Percentiles rank a stretch among this genome's conserved stretches.
phyloP scores from a whole-genome alignment of 2,329 filamentous ascomycete species.

The Stagonosporopsis cucurbitacearum region DNA sequence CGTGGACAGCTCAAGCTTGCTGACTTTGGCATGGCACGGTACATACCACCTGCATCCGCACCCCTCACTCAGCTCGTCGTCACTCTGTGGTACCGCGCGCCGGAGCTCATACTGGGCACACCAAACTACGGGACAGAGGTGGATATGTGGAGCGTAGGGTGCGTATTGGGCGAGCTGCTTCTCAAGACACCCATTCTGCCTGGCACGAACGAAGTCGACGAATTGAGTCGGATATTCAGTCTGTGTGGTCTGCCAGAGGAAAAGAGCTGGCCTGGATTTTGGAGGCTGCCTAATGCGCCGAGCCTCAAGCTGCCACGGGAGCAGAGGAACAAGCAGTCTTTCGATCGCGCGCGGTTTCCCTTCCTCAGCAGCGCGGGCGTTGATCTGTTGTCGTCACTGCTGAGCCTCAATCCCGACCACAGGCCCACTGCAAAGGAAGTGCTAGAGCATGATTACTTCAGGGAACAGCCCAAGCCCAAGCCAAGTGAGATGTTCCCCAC shows the following conservation, averaged over 20 bases:
- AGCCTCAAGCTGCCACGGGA: constrained; percentile 68
- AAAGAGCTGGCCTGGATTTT: constrained; percentile 84
- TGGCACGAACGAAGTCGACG: constrained; percentile 90
- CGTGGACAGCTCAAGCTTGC: constrained; percentile 93
- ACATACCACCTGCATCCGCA: constrained; percentile 73
- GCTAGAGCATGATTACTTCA: constrained; percentile 83
- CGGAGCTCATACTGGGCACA: constrained; percentile 85
- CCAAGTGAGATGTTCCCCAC: constrained; percentile 93
- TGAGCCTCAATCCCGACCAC: constrained; percentile 75
- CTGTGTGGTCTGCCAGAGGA: constrained; percentile 87
- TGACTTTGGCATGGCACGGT: constrained; percentile 97
- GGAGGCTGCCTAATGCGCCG: constrained; percentile 84
- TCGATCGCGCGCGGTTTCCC: constrained; percentile 80
- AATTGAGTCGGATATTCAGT: constrained; percentile 80
- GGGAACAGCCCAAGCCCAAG: constrained; percentile 88
- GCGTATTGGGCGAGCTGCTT: constrained; percentile 92
- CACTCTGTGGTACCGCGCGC: constrained; percentile 94
- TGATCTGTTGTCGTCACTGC: constrained; percentile 69
- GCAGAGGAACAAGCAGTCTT: constrained; percentile 51
- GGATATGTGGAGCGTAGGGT: constrained; percentile 96
- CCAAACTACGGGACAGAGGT: constrained; percentile 76
- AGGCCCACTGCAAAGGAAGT: constrained; percentile 77
- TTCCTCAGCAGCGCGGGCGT: constrained; percentile 78
- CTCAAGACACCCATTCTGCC: constrained; percentile 82
- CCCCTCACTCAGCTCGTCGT: constrained; percentile 90